Base-by-base conservation (phyloP, 208 protist species). In the Acanthamoeba sp. region DNA sequence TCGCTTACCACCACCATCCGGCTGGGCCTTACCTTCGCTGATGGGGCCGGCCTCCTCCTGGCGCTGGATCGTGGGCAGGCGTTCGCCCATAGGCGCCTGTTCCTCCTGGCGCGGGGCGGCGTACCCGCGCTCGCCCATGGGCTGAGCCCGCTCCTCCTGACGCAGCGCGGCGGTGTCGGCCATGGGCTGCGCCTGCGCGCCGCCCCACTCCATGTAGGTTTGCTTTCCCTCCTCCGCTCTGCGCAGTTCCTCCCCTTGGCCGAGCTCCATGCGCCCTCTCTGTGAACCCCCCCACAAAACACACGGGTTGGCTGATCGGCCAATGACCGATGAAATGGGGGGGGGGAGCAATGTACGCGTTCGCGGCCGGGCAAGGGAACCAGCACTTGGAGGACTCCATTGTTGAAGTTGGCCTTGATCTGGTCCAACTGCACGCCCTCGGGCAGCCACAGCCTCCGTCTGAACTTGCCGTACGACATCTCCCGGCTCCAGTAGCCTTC, bases 371-470 rank as follows among this genome's bases (percentile, higher is more conserved):
- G 69, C 69, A 78, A 27, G 69, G 69, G 69, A 14, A 78, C 69
- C 32, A 78, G 69, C 34, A 78, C 38, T 14, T 78, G 69, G 38
- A 78, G 69, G n/a, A 78, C 20, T 22, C 69, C 69, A 32, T 78
- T 38, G n/a, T 78, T 22, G 36, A 78, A 78, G 69, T 32, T 42
- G 69, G 69, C 69, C 69, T 78, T 78, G 69, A 78, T 9, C 29
- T 78, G 34, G 34, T 78, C 29, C 69, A 27, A 0, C 34, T 78
- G 27, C 34, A 38, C 24, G 69, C 38, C 34, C 34, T 32, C 32
- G 20, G 69, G 69, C 69, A 78, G 20, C 34, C 34, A 42, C 29
- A 78, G 18, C 38, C 69, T 36, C 34, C 34, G 18, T 18, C 69
- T 45, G 20, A 78, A 78, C 69, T 78, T 71, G 27, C 62, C 62